Conservation (phyloP, 208 protist species). For the Herpetomonas muscarum region DNA sequence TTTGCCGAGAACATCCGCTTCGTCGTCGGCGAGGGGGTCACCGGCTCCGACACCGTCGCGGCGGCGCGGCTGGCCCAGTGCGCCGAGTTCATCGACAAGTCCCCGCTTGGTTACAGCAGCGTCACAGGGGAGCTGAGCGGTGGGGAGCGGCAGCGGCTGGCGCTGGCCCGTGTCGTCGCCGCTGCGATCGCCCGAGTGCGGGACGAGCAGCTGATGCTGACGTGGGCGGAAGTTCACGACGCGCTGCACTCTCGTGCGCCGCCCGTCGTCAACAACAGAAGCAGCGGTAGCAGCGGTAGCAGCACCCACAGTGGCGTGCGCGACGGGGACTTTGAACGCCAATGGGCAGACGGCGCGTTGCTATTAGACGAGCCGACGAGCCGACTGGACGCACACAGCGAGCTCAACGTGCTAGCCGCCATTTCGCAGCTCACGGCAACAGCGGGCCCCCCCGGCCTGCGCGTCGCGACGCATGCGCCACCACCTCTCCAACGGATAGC, state of each 20-base stretch:
- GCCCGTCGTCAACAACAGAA: too few species aligned
- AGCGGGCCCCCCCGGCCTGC: neutral
- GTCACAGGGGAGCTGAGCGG: constrained; percentile 57
- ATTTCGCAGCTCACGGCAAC: constrained; percentile 10
- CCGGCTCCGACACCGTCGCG: constrained; percentile 23
- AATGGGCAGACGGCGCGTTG: constrained; percentile 30
- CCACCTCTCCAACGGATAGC: too few species aligned
- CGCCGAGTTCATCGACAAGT: constrained; percentile 32
- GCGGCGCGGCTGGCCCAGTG: constrained; percentile 47
- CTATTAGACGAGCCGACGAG: constrained; percentile 90
- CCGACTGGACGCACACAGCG: constrained; percentile 82
- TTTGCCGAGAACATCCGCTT: constrained; percentile 49
- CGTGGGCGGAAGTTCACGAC: too few species aligned
- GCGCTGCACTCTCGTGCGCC: too few species aligned
- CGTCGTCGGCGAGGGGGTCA: constrained; percentile 18
- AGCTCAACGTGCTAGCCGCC: constrained; percentile 59
- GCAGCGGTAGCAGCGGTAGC: neutral
- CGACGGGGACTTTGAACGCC: neutral
- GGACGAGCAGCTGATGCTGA: constrained; percentile 4
- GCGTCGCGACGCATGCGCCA: neutral
- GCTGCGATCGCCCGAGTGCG: constrained; percentile 31
- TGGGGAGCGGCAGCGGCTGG: constrained; percentile 92
- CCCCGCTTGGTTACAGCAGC: constrained; percentile 30
- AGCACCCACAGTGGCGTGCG: neutral
- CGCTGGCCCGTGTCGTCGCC: constrained; percentile 80